Evolutionary conservation across 495 filamentous ascomycete species (phyloP).

Genomic region (Penicillium egyptiacum): DNA sequence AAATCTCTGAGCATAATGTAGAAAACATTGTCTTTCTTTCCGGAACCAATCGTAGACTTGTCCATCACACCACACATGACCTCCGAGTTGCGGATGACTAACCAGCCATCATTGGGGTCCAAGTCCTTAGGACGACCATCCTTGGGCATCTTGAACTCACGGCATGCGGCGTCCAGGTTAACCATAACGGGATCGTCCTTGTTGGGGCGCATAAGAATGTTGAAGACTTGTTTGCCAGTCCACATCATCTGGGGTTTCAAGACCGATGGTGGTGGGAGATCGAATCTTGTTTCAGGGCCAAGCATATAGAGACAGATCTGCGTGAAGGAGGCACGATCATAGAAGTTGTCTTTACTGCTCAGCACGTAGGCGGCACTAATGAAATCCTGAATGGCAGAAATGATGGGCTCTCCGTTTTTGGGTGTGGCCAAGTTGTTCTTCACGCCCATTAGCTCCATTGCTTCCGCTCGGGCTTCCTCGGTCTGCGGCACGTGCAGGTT

Average conservation of each 20-base stretch:
- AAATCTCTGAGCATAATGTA: constrained; percentile 95
- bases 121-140: constrained; percentile 63
- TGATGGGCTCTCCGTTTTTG: constrained; percentile 97
- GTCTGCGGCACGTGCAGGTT: constrained; percentile 98
- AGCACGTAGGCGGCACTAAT: constrained; percentile 92
- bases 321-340: constrained; percentile 78
- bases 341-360: constrained; percentile 92
- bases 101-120: constrained; percentile 78
- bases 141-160: constrained; percentile 64
- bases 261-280: constrained; percentile 82
- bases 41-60: constrained; percentile 89
- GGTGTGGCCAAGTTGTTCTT: constrained; percentile 94
- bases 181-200: constrained; percentile 74
- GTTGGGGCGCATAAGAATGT: constrained; percentile 91
- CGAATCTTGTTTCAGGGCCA: constrained; percentile 72
- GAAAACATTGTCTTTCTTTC: constrained; percentile 97
- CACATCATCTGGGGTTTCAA: constrained; percentile 84
- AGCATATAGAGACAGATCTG: constrained; percentile 95
- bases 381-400: constrained; percentile 97
- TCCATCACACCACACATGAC: constrained; percentile 99
- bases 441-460: constrained; percentile 95
- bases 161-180: constrained; percentile 91
- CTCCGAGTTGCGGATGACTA: constrained; percentile 93
- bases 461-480: constrained; percentile 92
- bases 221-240: constrained; percentile 98